These are phyloP conservation scores for Fusarium fracticaudum DNA, from an alignment of 2,329 filamentous ascomycete genomes.

Conservation along the genomic window DNA sequence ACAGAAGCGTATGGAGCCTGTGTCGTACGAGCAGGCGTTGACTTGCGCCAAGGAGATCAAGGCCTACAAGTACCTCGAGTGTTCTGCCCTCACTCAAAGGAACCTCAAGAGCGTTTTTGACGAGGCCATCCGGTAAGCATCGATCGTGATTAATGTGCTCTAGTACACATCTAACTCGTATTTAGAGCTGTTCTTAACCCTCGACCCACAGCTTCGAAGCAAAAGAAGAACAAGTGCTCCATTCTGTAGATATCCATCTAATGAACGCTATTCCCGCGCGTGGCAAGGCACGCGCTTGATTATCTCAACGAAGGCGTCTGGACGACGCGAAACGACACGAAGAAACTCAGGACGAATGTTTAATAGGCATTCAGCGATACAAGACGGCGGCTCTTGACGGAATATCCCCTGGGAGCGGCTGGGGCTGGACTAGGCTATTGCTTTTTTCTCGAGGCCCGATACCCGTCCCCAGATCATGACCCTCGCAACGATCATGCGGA, in stretches of 20 bases:
- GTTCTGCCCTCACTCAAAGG: conserved; percentile 94
- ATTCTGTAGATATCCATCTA: conserved; percentile 65
- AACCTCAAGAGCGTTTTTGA: conserved; percentile 99
- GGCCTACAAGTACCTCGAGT: conserved; percentile 97
- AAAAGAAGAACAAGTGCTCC: conserved; percentile 74
- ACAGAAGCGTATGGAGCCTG: conserved; percentile 96
- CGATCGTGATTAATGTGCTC: conserved; percentile 14
- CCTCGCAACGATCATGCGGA: conserved; percentile 20
- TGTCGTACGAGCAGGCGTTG: conserved; percentile 92
- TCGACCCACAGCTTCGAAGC: conserved; percentile 62
- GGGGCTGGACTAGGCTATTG: conserved; percentile 20
- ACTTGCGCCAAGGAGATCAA: conserved; percentile 92
- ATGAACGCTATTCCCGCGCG: conserved; percentile 12
- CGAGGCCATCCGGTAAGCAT: conserved; percentile 91
- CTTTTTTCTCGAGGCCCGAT: conserved; percentile 10
- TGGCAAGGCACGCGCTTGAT: conserved; percentile 20
- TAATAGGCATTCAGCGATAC: conserved; percentile 39
- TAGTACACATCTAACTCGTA: conserved; percentile 40
- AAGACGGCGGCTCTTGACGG: conserved; percentile 40
- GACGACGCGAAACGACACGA: conserved; percentile 40
- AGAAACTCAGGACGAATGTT: conserved; percentile 36
- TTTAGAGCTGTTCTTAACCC: conserved; percentile 77
- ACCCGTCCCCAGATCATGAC: conserved; percentile 19
- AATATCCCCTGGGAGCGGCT: conserved; percentile 35
- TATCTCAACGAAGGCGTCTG: conserved; percentile 37